phyloP scores from a whole-genome alignment of 2,329 filamentous ascomycete genomes.

The Aspergillus glaucus region DNA sequence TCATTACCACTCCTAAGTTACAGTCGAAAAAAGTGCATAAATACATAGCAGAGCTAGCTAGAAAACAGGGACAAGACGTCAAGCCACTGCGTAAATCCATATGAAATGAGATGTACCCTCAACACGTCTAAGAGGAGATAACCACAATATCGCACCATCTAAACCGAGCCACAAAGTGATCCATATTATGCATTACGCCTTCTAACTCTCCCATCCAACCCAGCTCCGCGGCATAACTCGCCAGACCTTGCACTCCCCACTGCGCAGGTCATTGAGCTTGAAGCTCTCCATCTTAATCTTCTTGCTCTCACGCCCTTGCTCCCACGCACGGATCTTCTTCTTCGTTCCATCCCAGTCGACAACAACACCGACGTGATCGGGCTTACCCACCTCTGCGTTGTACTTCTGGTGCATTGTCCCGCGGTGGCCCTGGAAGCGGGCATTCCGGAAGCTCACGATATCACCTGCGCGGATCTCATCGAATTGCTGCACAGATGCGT shows the following conservation, averaged over 20 bases:
- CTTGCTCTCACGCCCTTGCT: slow-evolving; percentile 87
- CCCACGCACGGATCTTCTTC: slow-evolving; percentile 94
- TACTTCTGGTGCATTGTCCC: slow-evolving; percentile 96
- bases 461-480: slow-evolving; percentile 93
- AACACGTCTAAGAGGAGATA: no score
- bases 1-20: no score
- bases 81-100: no score
- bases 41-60: no score
- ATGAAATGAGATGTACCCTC: no score
- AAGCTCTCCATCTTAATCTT: slow-evolving; percentile 94
- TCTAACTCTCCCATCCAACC: slow-evolving; percentile 70
- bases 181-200: not conserved
- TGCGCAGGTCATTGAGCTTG: slow-evolving; percentile 82
- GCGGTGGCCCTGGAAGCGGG: slow-evolving; percentile 90
- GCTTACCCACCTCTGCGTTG: slow-evolving; percentile 77
- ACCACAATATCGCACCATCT: no score
- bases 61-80: no score
- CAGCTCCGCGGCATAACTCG: slow-evolving; percentile 85
- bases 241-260: slow-evolving; percentile 96
- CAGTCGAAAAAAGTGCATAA: no score
- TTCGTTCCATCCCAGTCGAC: slow-evolving; percentile 97
- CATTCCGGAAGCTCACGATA: slow-evolving; percentile 86
- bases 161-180: no score
- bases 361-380: slow-evolving; percentile 81
- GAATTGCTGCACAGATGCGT: slow-evolving; percentile 80